Conservation (phyloP, 1,284 basidiomycete species). For the Sanghuangporus baumii region DNA sequence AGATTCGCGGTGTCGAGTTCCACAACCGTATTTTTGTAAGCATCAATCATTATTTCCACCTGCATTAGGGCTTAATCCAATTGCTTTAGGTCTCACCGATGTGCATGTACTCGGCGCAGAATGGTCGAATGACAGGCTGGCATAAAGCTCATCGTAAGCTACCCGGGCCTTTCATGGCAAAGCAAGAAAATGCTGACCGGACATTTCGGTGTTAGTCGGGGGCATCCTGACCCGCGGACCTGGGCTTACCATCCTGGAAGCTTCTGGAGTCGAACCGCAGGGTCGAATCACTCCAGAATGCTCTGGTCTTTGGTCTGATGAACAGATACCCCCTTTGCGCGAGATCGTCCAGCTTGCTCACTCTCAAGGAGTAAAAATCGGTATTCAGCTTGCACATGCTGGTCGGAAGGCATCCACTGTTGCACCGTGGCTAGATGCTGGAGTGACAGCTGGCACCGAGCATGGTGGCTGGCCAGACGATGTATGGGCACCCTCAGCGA, state of each 20-base stretch:
- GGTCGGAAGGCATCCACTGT: slow-evolving; percentile 53
- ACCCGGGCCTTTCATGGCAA: background rate
- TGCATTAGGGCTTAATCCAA: background rate
- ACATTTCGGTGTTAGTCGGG: slow-evolving; percentile 31
- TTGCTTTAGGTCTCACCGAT: slow-evolving; percentile 38
- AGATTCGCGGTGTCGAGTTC: slow-evolving; percentile 42
- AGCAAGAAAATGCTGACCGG: background rate
- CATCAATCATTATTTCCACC: background rate
- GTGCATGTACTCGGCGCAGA: slow-evolving; percentile 59
- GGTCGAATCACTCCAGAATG: slow-evolving; percentile 53
- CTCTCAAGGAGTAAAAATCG: slow-evolving; percentile 40
- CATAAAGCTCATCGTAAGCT: slow-evolving; percentile 45
- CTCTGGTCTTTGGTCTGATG: slow-evolving; percentile 47
- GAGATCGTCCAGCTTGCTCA: slow-evolving; percentile 54
- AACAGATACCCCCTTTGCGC: slow-evolving; percentile 48
- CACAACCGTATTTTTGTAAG: slow-evolving; percentile 36
- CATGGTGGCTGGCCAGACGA: slow-evolving; percentile 44
- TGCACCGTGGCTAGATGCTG: slow-evolving; percentile 36
- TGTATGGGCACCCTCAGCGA: slow-evolving; percentile 35
- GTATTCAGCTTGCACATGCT: slow-evolving; percentile 59
- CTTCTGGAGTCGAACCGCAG: slow-evolving; percentile 53
- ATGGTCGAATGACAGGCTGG: slow-evolving; percentile 47
- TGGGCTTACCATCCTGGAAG: slow-evolving; percentile 50
- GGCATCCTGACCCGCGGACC: slow-evolving; percentile 45
- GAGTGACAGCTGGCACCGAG: slow-evolving; percentile 22